Evolutionary conservation across 2,329 filamentous ascomycete species (phyloP), one percentile per base, ranked within the genome.

Genomic region (Verticillium zaregamsianum): DNA sequence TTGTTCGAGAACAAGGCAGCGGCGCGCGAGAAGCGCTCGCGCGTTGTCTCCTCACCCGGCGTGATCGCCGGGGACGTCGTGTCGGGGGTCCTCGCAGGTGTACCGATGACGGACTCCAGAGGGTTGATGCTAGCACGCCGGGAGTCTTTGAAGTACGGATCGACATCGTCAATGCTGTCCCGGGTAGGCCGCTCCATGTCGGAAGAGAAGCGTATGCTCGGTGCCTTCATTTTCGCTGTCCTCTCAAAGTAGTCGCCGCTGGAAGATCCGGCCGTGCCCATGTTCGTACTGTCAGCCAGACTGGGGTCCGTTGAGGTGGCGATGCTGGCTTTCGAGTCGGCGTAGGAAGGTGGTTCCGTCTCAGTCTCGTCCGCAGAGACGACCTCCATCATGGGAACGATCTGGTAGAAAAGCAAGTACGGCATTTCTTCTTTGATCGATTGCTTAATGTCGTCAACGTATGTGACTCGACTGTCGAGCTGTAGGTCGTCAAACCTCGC

Each of bases 331-430:
- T 79, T 79, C 9, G 80, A 80, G 59, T 85, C 82, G 57, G 81
- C 77, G 66, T 89, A 89, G 1, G 86, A 85, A 1, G 86, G 86
- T 3, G 86, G 86, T 37, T 81, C 80, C 2, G 74, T 74, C 35
- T 80, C 77, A 1, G 76, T 80, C 55, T 76, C 76, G 7, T 82
- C 80, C 0, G 79, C 77, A 5, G 82, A 82, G 1, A 80, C 78
- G 8, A 90, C 84, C 61, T 93, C 90, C 33, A 92, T 86, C 69
- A 96, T 92, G 0, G 94, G 93, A 33, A 96, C 85, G 49, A 98
- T 91, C 73, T 97, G 94, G 71, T 97, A 99, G 74, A 98, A 98
- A 0, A 99, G 80, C 7, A 98, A 83, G 72, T 98, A 98, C 0
- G 95, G 94, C 73, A 92, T 96, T 73, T 97, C 93, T n/a, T 90